phyloP scores from a whole-genome alignment of 805 yeast species.

The Starmerella bombicola region DNA sequence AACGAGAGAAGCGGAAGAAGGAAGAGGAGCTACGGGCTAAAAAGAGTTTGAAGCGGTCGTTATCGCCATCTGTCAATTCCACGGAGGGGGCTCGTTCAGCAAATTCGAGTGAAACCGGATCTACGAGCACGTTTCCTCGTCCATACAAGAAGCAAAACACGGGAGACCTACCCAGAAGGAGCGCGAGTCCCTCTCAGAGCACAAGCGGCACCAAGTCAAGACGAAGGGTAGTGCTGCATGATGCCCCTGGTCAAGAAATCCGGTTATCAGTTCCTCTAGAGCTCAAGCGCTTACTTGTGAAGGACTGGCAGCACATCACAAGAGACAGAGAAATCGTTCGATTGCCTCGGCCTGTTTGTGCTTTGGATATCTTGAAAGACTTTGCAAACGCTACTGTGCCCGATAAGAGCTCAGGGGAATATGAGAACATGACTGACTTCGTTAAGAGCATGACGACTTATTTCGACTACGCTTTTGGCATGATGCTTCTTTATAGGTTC shows the following conservation, averaged over 20 bases:
- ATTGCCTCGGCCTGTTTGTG: conserved; percentile 48
- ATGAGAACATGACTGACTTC: conserved; percentile 54
- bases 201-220: conserved; percentile 5
- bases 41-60: conserved; percentile 5
- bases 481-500: conserved; percentile 56
- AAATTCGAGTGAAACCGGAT: background rate
- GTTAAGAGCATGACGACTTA: conserved; percentile 55
- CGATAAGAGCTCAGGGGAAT: conserved; percentile 27
- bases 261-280: conserved; percentile 47
- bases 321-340: conserved; percentile 59
- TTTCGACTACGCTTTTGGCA: conserved; percentile 62
- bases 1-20: conserved; percentile 15
- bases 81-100: too few relatives aligned
- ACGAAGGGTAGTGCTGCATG: conserved; percentile 29
- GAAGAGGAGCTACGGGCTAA: conserved; percentile 12
- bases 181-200: background rate
- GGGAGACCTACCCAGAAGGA: background rate
- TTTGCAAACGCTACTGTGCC: conserved; percentile 28
- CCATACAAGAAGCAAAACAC: background rate
- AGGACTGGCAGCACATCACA: conserved; percentile 89
- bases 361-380: conserved; percentile 41
- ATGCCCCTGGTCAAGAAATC: conserved; percentile 38
- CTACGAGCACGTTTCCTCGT: background rate
- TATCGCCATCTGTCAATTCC: background rate
- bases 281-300: conserved; percentile 61